phyloP scores from a whole-genome alignment of 441 rosid species.

The Manihot esculenta region DNA sequence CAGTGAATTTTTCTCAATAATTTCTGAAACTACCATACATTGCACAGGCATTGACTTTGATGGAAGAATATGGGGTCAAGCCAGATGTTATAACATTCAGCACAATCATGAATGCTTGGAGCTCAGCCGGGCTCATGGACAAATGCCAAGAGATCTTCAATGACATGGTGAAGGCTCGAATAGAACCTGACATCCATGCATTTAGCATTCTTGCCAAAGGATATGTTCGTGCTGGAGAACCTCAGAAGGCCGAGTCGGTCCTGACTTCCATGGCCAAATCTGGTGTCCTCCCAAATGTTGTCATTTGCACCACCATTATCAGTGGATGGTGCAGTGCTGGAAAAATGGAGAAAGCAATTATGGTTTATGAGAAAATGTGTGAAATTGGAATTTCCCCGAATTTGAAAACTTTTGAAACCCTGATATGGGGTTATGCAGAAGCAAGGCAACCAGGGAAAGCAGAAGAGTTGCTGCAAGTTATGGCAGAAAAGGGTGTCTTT shows the following conservation, averaged over 20 bases:
- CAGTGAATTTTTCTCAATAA: not conserved
- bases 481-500: slow-evolving; percentile 62
- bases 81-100: slow-evolving; percentile 93
- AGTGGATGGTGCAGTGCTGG: slow-evolving; percentile 89
- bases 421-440: slow-evolving; percentile 94
- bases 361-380: slow-evolving; percentile 61
- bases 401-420: slow-evolving; percentile 79
- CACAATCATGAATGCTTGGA: slow-evolving; percentile 95
- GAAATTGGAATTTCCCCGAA: slow-evolving; percentile 58
- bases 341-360: slow-evolving; percentile 76
- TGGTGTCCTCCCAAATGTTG: slow-evolving; percentile 74
- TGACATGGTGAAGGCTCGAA: slow-evolving; percentile 74
- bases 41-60: slow-evolving; percentile 60
- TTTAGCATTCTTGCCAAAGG: slow-evolving; percentile 92
- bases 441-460: slow-evolving; percentile 85
- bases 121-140: slow-evolving; percentile 81
- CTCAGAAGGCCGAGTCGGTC: slow-evolving; percentile 64
- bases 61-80: slow-evolving; percentile 80
- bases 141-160: slow-evolving; percentile 81
- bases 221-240: slow-evolving; percentile 74
- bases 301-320: slow-evolving; percentile 77
- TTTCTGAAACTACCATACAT: not conserved
- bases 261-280: slow-evolving; percentile 54
- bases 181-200: slow-evolving; percentile 76
- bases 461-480: slow-evolving; percentile 62